phyloP scores from a whole-genome alignment of 2,329 filamentous ascomycete species.

The Xylariomycetidae sp. region DNA sequence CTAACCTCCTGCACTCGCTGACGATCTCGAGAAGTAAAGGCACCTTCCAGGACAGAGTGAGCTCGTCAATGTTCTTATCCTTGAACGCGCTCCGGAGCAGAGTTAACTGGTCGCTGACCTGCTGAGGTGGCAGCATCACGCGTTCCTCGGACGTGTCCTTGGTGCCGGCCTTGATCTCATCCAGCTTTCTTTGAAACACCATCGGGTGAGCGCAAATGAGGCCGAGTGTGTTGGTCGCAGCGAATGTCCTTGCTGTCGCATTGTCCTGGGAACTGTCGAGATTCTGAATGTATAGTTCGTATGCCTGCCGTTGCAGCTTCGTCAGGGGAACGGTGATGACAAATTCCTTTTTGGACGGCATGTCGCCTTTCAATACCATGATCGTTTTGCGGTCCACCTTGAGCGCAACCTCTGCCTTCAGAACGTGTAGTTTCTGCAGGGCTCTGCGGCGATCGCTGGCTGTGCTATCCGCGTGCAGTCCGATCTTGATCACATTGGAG shows the following conservation, averaged over 20 bases:
- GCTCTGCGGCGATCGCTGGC: slow-evolving; percentile 48
- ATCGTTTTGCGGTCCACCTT: slow-evolving; percentile 75
- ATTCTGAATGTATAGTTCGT: slow-evolving; percentile 41
- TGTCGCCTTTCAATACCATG: slow-evolving; percentile 52
- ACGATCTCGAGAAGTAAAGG: slow-evolving; percentile 63
- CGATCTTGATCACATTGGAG: slow-evolving; percentile 64
- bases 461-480: slow-evolving; percentile 61
- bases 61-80: slow-evolving; percentile 34
- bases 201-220: slow-evolving; percentile 48
- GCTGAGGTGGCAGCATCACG: slow-evolving; percentile 21
- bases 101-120: slow-evolving; percentile 25
- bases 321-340: slow-evolving; percentile 70
- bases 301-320: slow-evolving; percentile 55
- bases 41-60: slow-evolving; percentile 61
- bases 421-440: slow-evolving; percentile 60
- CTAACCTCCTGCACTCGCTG: slow-evolving; percentile 49
- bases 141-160: slow-evolving; percentile 8
- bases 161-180: slow-evolving; percentile 9
- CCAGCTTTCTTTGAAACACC: slow-evolving; percentile 36
- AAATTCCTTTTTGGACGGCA: slow-evolving; percentile 77
- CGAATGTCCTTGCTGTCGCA: slow-evolving; percentile 30
- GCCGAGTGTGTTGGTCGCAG: slow-evolving; percentile 31
- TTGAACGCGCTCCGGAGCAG: slow-evolving; percentile 27
- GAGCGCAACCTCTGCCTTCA: slow-evolving; percentile 66
- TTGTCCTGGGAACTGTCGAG: slow-evolving; percentile 4